Base-by-base conservation (phyloP, 768 basidiomycete species). In the Grammothele lineata region DNA sequence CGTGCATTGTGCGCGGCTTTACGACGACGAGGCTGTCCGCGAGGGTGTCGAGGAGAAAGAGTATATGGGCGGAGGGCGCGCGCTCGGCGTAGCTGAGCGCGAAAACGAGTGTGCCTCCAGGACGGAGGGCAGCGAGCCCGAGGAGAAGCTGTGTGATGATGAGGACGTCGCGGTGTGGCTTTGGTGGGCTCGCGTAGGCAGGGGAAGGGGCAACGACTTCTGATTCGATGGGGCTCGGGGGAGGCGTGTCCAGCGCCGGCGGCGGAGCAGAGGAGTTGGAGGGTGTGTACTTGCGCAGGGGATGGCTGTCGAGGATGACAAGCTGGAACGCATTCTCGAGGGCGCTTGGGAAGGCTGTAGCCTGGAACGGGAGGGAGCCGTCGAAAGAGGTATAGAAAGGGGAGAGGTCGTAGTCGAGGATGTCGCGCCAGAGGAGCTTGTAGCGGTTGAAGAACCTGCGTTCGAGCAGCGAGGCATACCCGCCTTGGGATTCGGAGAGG, bases 31-130 rank as follows among this genome's bases (percentile, higher is more conserved):
- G 24, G 5, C 32, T 25, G 32, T 36, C 40, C 11, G 46, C 40
- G 23, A 47, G 25, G 21, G 12, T n/a, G 34, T 47, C 39, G 23
- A 47, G 40, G 24, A 47, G 23, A 40, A 25, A 47, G 10, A 47
- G 12, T 38, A 47, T 19, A 4, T 47, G 46, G 10, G 46, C 40
- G 34, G 46, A 24, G 17, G 38, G 46, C 15, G 9, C 26, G 18
- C 25, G 6, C 34, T 47, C 46, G 39, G 40, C 19, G 39, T 36
- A 40, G 12, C 23, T n/a, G 12, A 47, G 39, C 40, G 14, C 23
- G 15, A 36, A 14, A 33, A 47, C 39, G 33, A 47, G 33, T 19
- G 46, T 41, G 33, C 46, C 46, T 5, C 46, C 46, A 14, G 34
- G 24, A 8, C 26, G 19, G n/a, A 47, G 32, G 32, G 33, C 23